phyloP scores from a whole-genome alignment of 129 eudicot genomes.

The carrot (Daucus carota) region DH1_v3.0 NC_030382.2:33263001-33263500 shows the following conservation, averaged over 20 bases:
- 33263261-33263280: too few species aligned
- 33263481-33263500: neutral
- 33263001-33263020: neutral
- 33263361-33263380: too few species aligned
- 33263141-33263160: neutral
- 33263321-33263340: too few species aligned
- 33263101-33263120: neutral
- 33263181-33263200: constrained; percentile 8
- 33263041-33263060: neutral
- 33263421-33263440: too few species aligned
- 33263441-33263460: too few species aligned
- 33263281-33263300: too few species aligned
- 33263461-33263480: too few species aligned
- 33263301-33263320: too few species aligned
- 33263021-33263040: neutral
- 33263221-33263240: neutral
- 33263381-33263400: too few species aligned
- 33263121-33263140: neutral
- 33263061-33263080: constrained; percentile 6
- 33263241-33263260: neutral
- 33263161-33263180: neutral
- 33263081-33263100: neutral
- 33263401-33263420: too few species aligned
- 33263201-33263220: neutral
- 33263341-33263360: too few species aligned